Base-by-base conservation (phyloP, 164 flowering plant genomes). In the Cinnamomum micranthum region DNA sequence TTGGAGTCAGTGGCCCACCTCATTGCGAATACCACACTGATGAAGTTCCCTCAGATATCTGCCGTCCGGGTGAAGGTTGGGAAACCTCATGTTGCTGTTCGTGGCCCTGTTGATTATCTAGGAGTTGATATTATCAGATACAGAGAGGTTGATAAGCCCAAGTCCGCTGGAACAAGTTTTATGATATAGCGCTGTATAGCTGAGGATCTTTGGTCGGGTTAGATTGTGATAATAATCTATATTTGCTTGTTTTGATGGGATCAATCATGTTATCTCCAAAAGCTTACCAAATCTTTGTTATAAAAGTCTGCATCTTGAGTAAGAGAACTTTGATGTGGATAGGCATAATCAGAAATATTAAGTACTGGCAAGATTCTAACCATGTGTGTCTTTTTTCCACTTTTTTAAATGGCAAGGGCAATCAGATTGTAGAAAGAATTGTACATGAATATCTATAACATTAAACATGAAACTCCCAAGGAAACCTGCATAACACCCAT, bases 1-100 rank as follows among this genome's bases (percentile, higher is more conserved):
- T 81, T 95, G 9, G 99, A 95, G 83, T 85, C 96, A 2, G 92
- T 91, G 50, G 95, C 98, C 71, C 85, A 92, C 23, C 81, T 65
- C 25, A 90, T 95, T 77, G 89, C 97, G 28, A 82, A 84, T 0
- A 84, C 81, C 14, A 87, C 88, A 0, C 74, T 93, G n/a, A 71
- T 68, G n/a, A 83, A 82, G 59, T 78, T 75, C 71, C 81, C 89
- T n/a, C 87, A 77, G 74, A 86, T 91, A 81, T 85, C 93, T 60
- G 91, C 88, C 24, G 83, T 95, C 28, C 86, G 91, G 6, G 92
- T 95, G 72, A 88, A 87, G 71, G 88, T 93, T 50, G 89, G 87
- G 69, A 95, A 93, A 85, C 99, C 98, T 41, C 97, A 93, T 85
- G 96, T 93, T 51, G 90, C 96, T 31, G 92, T 93, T 77, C 85